phyloP scores from a whole-genome alignment of 1,284 basidiomycete species.

The Tetrapyrgos nigripes region DNA sequence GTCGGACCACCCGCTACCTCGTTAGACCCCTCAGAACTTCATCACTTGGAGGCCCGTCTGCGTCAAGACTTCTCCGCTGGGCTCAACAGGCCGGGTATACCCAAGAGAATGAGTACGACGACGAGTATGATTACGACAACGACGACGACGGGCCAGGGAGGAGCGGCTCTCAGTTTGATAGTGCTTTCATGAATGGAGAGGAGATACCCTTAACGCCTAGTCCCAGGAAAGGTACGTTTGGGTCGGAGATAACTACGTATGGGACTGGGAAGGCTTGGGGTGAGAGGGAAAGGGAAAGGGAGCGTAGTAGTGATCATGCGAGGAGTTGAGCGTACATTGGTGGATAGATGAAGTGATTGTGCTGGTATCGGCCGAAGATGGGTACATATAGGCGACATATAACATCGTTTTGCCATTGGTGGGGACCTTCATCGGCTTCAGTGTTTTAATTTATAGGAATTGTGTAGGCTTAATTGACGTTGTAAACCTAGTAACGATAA shows the following conservation, averaged over 20 bases:
- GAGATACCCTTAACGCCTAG: slow-evolving; percentile 13
- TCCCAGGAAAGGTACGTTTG: slow-evolving; percentile 4
- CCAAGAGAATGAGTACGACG: neutral
- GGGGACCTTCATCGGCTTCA: too few species aligned
- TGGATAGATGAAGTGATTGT: too few species aligned
- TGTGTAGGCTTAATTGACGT: too few species aligned
- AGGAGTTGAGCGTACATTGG: too few species aligned
- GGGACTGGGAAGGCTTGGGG: neutral
- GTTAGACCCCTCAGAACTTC: slow-evolving; percentile 9
- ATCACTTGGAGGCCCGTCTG: neutral
- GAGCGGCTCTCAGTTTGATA: too few species aligned
- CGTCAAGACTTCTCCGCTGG: neutral
- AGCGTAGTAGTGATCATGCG: too few species aligned
- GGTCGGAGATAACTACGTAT: neutral
- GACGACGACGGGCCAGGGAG: too few species aligned
- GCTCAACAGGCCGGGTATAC: slow-evolving; percentile 1
- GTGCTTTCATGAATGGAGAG: slow-evolving; percentile 1
- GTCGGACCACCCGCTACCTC: neutral
- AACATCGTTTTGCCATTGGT: too few species aligned
- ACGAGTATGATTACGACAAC: neutral
- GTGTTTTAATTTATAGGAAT: too few species aligned
- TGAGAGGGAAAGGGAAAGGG: neutral
- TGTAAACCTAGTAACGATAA: too few species aligned
- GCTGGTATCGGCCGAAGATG: too few species aligned
- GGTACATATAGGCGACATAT: too few species aligned